Conservation (phyloP, 2,329 filamentous ascomycete species). For the Blumeria graminis region DNA sequence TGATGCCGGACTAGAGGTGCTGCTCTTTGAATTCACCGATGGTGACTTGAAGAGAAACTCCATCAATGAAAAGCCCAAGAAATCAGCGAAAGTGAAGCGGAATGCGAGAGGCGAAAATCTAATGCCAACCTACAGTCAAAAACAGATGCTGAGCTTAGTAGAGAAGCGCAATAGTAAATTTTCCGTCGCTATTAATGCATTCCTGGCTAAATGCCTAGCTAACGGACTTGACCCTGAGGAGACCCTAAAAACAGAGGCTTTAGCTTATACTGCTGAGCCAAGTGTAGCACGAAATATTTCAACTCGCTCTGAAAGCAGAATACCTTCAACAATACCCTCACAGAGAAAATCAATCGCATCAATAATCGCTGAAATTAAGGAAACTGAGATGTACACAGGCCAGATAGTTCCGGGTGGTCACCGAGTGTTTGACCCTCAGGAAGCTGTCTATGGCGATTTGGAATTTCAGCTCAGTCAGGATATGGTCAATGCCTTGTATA, state of each 20-base stretch:
- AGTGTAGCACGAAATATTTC: conserved; percentile 20
- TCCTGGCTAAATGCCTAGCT: conserved; percentile 48
- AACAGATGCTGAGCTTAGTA: conserved; percentile 72
- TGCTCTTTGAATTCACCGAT: conserved; percentile 84
- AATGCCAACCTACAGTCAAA: conserved; percentile 81
- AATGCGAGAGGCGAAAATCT: conserved; percentile 55
- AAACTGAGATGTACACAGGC: conserved; percentile 64
- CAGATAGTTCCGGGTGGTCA: conserved; percentile 90
- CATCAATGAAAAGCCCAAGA: conserved; percentile 37
- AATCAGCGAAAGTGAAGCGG: conserved; percentile 37
- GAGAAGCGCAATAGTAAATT: conserved; percentile 79
- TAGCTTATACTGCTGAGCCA: conserved; percentile 36
- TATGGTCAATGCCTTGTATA: conserved; percentile 89
- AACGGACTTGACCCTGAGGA: conserved; percentile 42
- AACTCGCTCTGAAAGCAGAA: conserved; percentile 12
- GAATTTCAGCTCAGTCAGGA: conserved; percentile 72
- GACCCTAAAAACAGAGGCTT: conserved; percentile 31
- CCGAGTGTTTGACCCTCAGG: conserved; percentile 69
- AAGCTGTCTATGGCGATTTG: conserved; percentile 59
- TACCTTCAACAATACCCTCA: conserved; percentile 39
- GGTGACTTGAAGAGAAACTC: conserved; percentile 72
- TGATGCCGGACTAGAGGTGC: conserved; percentile 37
- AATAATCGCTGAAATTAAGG: conserved; percentile 65
- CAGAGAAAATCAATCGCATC: conserved; percentile 61
- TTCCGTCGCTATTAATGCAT: conserved; percentile 46